Percentiles rank a stretch among this genome's conserved stretches.
Conservation (phyloP, 768 basidiomycete species). For the Wakefieldia striispora region DNA sequence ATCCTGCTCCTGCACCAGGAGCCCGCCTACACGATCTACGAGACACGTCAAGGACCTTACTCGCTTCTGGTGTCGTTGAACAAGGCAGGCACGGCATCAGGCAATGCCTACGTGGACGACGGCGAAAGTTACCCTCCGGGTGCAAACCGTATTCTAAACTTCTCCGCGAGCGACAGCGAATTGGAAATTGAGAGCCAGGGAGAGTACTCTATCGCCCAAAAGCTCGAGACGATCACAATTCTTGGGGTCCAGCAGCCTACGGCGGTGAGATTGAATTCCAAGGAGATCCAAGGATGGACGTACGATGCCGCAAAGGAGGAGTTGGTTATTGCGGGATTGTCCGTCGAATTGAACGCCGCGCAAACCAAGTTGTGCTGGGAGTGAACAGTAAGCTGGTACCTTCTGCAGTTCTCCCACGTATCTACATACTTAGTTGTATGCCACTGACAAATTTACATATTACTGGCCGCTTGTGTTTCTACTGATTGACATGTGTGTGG, state of each 20-base stretch:
- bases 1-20: slow-evolving; percentile 57
- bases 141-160: slow-evolving; percentile 45
- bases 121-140: slow-evolving; percentile 57
- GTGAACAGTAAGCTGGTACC: no score
- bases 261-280: slow-evolving; percentile 40
- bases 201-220: slow-evolving; percentile 37
- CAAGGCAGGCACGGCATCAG: slow-evolving; percentile 47
- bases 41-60: slow-evolving; percentile 60
- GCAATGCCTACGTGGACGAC: slow-evolving; percentile 66
- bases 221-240: slow-evolving; percentile 51
- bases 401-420: no score
- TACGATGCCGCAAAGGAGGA: slow-evolving; percentile 40
- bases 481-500: no score
- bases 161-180: slow-evolving; percentile 35
- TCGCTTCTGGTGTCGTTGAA: slow-evolving; percentile 57
- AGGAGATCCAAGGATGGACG: slow-evolving; percentile 34
- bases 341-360: no score
- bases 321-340: slow-evolving; percentile 44
- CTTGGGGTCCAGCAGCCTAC: slow-evolving; percentile 52
- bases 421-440: no score
- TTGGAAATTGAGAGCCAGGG: slow-evolving; percentile 39
- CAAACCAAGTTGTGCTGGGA: no score
- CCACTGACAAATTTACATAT: no score
- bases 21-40: slow-evolving; percentile 63
- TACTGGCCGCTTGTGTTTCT: no score